Percentiles rank a stretch among this genome's conserved stretches.
phyloP scores from a whole-genome alignment of 2,329 filamentous ascomycete genomes.

The Didymella keratinophila region DNA sequence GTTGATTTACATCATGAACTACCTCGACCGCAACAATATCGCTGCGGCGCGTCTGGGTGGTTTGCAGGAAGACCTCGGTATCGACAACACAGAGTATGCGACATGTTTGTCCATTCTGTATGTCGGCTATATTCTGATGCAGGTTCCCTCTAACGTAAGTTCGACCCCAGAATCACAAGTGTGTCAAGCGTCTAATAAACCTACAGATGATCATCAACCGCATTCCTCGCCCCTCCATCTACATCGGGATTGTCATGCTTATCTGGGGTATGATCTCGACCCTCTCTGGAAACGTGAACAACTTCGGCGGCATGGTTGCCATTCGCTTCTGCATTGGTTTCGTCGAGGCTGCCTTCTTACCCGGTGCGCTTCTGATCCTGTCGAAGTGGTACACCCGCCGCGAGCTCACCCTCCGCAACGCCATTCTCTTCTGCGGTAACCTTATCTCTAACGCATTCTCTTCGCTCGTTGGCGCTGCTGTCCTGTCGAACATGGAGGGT shows the following conservation, averaged over 20 bases:
- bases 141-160: constrained; percentile 8
- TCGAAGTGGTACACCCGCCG: constrained; percentile 73
- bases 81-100: constrained; percentile 44
- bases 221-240: constrained; percentile 45
- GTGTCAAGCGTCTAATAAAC: not conserved
- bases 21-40: constrained; percentile 46
- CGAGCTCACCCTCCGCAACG: constrained; percentile 51
- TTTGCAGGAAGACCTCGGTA: constrained; percentile 42
- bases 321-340: constrained; percentile 51
- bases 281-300: constrained; percentile 42
- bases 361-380: constrained; percentile 69
- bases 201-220: constrained; percentile 51
- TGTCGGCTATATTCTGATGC: constrained; percentile 25
- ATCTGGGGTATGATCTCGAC: constrained; percentile 53
- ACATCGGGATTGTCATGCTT: constrained; percentile 49
- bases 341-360: constrained; percentile 61
- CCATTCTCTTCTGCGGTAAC: constrained; percentile 54
- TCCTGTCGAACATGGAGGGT: constrained; percentile 50
- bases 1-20: constrained; percentile 50
- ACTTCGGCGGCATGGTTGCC: constrained; percentile 49
- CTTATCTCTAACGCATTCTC: constrained; percentile 56
- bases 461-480: constrained; percentile 55
- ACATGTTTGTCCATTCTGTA: constrained; percentile 46
- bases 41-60: constrained; percentile 46
- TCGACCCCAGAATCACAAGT: not conserved